A percentile compares a stretch with the other conserved stretches of the same genome.
These are phyloP conservation scores for Byssoonygena ceratinophila DNA, from an alignment of 2,329 filamentous ascomycete genomes.

Conservation along the genomic window DNA sequence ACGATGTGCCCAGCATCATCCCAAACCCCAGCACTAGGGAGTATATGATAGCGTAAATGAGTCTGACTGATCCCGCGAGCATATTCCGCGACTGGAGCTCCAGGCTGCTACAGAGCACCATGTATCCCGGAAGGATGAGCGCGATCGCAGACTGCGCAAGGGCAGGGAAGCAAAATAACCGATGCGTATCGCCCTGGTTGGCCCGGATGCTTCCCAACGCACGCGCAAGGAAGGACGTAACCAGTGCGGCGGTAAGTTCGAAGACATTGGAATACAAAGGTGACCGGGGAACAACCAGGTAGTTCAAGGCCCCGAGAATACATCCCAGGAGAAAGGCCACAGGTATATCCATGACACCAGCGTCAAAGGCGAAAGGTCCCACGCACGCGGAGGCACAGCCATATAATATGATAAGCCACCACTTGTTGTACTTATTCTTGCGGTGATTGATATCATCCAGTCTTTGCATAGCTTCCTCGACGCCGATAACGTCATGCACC, in stretches of 20 bases:
- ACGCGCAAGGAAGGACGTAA: constrained; percentile 60
- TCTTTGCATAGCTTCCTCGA: constrained; percentile 37
- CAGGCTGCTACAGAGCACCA: constrained; percentile 50
- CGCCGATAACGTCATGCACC: constrained; percentile 38
- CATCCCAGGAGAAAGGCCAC: constrained; percentile 66
- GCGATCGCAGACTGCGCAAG: constrained; percentile 64
- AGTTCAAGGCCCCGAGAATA: constrained; percentile 62
- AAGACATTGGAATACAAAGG: constrained; percentile 57
- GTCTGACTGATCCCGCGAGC: constrained; percentile 59
- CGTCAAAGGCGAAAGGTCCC: constrained; percentile 69
- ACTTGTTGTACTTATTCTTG: constrained; percentile 45
- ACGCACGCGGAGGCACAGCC: constrained; percentile 66
- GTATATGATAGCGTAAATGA: constrained; percentile 66
- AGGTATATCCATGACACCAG: constrained; percentile 65
- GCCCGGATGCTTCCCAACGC: constrained; percentile 55
- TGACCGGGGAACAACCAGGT: constrained; percentile 62
- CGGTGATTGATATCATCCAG: constrained; percentile 47
- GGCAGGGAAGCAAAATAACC: constrained; percentile 59
- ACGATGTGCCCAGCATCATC: constrained; percentile 55
- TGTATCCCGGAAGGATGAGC: constrained; percentile 60
- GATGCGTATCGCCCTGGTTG: constrained; percentile 22
- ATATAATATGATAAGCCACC: constrained; percentile 54
- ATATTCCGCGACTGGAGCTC: constrained; percentile 60
- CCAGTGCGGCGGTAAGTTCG: constrained; percentile 52
- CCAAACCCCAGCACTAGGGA: constrained; percentile 62